Evolutionary conservation across 2,329 filamentous ascomycete species (phyloP).

Genomic region (Apiospora pterosperma): DNA sequence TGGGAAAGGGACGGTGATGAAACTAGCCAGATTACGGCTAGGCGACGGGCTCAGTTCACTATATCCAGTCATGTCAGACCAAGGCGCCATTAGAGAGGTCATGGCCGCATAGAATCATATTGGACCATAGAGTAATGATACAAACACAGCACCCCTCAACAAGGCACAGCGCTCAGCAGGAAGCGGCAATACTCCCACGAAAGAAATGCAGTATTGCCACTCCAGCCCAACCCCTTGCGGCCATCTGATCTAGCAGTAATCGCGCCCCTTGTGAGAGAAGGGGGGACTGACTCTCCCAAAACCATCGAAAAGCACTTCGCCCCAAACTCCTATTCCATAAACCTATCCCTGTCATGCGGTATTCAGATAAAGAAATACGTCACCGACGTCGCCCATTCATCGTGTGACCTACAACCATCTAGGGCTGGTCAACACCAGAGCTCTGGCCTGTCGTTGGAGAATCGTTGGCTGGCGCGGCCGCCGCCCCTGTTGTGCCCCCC

Average conservation of each 20-base stretch:
- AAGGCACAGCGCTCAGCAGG: background rate
- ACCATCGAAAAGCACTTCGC: background rate
- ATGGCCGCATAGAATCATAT: background rate
- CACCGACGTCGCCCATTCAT: background rate
- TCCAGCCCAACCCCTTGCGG: background rate
- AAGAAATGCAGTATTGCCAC: background rate
- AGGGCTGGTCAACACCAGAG: conserved; percentile 22
- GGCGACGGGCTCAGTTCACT: background rate
- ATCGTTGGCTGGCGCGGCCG: conserved; percentile 8
- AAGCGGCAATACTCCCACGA: background rate
- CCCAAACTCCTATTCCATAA: background rate
- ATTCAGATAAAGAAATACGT: background rate
- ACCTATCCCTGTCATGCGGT: background rate
- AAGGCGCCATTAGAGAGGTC: conserved; percentile 6
- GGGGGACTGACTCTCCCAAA: background rate
- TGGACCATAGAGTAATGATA: conserved; percentile 16
- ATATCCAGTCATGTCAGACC: background rate
- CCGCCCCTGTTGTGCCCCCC: background rate
- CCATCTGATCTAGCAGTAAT: background rate
- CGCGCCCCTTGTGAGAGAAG: background rate
- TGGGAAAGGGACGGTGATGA: background rate
- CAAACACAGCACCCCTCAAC: conserved; percentile 11
- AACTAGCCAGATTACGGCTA: background rate
- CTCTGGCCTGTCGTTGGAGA: conserved; percentile 14
- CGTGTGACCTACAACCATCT: conserved; percentile 4